A percentile compares a stretch with the other conserved stretches of the same genome.
These are phyloP conservation scores for Pseudophaeomoniella oleicola DNA, from an alignment of 2,329 filamentous ascomycete species.

Conservation along the genomic window DNA sequence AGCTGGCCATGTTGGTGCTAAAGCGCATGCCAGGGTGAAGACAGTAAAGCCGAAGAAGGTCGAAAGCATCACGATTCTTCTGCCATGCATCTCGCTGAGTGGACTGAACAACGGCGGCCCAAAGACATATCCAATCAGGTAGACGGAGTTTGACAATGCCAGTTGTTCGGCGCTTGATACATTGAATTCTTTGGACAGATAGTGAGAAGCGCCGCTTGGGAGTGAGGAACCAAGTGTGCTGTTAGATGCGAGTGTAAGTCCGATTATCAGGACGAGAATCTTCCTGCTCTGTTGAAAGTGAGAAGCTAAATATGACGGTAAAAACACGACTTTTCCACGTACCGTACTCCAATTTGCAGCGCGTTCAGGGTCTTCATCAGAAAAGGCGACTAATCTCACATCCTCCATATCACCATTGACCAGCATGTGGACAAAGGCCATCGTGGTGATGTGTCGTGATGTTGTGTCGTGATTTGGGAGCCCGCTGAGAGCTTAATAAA, in stretches of 20 bases:
- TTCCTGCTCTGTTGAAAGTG: constrained; percentile 12
- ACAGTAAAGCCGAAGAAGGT: constrained; percentile 30
- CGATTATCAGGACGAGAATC: constrained; percentile 18
- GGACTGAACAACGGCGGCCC: constrained; percentile 27
- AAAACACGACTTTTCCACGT: not conserved
- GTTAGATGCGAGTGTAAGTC: constrained; percentile 22
- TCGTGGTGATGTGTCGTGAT: no score
- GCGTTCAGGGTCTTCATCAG: constrained; percentile 9
- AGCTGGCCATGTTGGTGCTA: constrained; percentile 25
- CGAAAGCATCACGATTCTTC: constrained; percentile 27
- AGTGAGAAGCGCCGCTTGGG: constrained; percentile 22
- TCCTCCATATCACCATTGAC: no score
- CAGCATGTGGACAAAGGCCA: no score
- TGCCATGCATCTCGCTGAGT: constrained; percentile 25
- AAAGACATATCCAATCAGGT: constrained; percentile 25
- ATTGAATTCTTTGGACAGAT: constrained; percentile 17
- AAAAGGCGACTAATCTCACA: constrained; percentile 7
- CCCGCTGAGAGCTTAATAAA: no score
- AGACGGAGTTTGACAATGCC: constrained; percentile 24
- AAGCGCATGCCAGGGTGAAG: constrained; percentile 25
- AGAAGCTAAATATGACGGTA: not conserved
- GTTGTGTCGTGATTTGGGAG: no score
- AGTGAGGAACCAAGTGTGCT: constrained; percentile 22
- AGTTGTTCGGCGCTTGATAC: constrained; percentile 17
- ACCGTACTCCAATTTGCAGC: constrained; percentile 13